These are phyloP conservation scores for Monosporascus sp. DNA, from an alignment of 2,329 filamentous ascomycete species.

Conservation along the genomic window DNA sequence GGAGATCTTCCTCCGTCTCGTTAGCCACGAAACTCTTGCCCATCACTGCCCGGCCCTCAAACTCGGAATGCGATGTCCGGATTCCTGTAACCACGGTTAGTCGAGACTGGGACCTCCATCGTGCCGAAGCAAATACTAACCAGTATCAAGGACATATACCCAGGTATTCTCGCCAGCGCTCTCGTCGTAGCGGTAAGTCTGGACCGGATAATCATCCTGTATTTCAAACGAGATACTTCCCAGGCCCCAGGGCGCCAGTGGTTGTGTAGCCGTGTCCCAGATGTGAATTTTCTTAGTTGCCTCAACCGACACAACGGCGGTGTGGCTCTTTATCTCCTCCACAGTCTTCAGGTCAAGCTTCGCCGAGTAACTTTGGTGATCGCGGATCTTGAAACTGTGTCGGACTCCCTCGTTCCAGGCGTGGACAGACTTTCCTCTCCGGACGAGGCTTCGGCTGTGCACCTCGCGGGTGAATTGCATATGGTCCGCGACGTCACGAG, in stretches of 20 bases:
- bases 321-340: background rate
- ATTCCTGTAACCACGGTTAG: background rate
- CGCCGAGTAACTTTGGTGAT: conserved; percentile 1
- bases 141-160: background rate
- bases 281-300: background rate
- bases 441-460: background rate
- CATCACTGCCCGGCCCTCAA: background rate
- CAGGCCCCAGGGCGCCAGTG: background rate
- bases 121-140: background rate
- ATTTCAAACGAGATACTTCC: background rate
- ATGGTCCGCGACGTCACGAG: background rate
- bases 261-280: background rate
- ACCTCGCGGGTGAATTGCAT: conserved; percentile 1
- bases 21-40: background rate
- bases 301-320: conserved; percentile 1
- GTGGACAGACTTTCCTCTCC: background rate
- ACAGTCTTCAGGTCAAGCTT: background rate
- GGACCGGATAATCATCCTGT: background rate
- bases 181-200: background rate
- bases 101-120: background rate
- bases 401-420: background rate
- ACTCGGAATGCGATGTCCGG: background rate
- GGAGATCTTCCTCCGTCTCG: background rate
- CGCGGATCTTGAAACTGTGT: background rate
- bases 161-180: background rate